Evolutionary conservation across 2,329 filamentous ascomycete species (phyloP).

Genomic region (Hymenoscyphus repandus): DNA sequence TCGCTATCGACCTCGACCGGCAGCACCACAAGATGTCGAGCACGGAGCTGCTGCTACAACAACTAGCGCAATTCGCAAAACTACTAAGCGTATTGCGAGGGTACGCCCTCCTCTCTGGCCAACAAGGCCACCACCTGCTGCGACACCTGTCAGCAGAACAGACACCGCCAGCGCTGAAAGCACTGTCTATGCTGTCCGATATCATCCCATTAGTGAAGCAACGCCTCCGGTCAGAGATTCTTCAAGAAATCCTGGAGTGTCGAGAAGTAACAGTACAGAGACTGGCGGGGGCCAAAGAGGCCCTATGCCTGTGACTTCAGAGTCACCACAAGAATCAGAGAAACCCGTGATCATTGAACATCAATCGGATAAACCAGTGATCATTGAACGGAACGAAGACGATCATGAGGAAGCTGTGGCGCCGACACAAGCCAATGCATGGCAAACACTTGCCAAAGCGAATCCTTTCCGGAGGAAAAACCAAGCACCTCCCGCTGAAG

Average conservation of each 20-base stretch:
- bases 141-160: slow-evolving; percentile 54
- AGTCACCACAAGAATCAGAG: slow-evolving; percentile 9
- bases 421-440: slow-evolving; percentile 10
- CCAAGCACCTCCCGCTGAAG: slow-evolving; percentile 29
- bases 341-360: not conserved
- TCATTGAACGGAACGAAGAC: slow-evolving; percentile 15
- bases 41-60: slow-evolving; percentile 5
- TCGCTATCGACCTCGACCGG: slow-evolving; percentile 23
- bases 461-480: slow-evolving; percentile 27
- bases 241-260: slow-evolving; percentile 3
- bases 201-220: slow-evolving; percentile 48
- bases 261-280: slow-evolving; percentile 25
- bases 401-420: slow-evolving; percentile 3
- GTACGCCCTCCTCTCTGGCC: slow-evolving; percentile 40
- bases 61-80: slow-evolving; percentile 6
- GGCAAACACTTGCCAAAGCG: slow-evolving; percentile 19
- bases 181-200: slow-evolving; percentile 58
- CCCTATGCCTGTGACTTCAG: slow-evolving; percentile 10
- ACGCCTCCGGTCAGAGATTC: slow-evolving; percentile 17
- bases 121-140: slow-evolving; percentile 47
- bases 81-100: slow-evolving; percentile 13
- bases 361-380: slow-evolving; percentile 12
- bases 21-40: slow-evolving; percentile 21
- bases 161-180: slow-evolving; percentile 60
- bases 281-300: slow-evolving; percentile 8